Base-by-base conservation (phyloP, 495 filamentous ascomycete species). In the Tricharina praecox region DNA sequence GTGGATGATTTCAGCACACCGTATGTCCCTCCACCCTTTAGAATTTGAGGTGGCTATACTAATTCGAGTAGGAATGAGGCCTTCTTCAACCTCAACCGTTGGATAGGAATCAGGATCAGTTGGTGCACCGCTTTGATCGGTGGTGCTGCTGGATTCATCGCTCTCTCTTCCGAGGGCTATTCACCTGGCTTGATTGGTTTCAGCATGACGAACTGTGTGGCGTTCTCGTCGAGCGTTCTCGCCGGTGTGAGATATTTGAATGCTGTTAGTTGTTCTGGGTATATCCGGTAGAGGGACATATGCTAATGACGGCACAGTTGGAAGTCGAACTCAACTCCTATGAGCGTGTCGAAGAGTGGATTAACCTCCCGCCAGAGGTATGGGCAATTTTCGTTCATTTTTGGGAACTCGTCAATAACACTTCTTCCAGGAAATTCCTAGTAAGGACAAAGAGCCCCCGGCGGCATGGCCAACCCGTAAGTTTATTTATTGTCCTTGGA, bases 331-430 rank as follows among this genome's bases (percentile, higher is more conserved):
- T 57, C 21, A 57, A 57, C n/a, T 35, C 52, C 16, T 55, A 57
- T 9, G 68, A 74, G 55, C 60, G 71, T 8, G 64, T 74, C 16
- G 55, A 69, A 13, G 71, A 74, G 54, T 74, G 74, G 47, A 63
- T 69, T 16, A 53, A 62, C 7, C 61, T 74, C 11, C 68, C 68
- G 16, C 66, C 63, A 44, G 71, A 74, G 50, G 67, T 32, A 32
- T 32, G 28, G 5, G n/a, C n/a, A n/a, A n/a, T n/a, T n/a, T 5
- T 32, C 28, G 5, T 5, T 32, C 28, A 32, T 32, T 32, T 13
- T 32, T 13, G 5, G 28, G 28, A 5, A 32, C 7, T n/a, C 7
- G 13, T 32, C 28, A 32, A 32, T 5, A 32, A 32, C 28, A 13
- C 28, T 32, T 32, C 7, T 32, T 13, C 28, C 5, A 32, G 28